These are phyloP conservation scores for Saccharomyces hybrid DNA, from an alignment of 1,139 yeast species.

Conservation along the genomic window DNA sequence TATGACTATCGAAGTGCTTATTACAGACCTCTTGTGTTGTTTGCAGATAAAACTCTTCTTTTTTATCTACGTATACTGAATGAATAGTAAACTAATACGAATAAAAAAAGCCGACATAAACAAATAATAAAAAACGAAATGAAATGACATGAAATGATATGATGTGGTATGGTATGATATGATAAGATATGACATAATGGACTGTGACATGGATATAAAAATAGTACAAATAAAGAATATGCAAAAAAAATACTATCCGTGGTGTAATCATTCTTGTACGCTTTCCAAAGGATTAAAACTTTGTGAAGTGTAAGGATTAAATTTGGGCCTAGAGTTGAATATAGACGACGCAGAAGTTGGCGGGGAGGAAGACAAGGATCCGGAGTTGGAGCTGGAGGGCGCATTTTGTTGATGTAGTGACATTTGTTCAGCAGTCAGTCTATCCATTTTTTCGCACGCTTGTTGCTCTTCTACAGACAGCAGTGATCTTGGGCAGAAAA, in stretches of 20 bases:
- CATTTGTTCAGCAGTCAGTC: slow-evolving; percentile 17
- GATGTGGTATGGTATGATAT: background rate
- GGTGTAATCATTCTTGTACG: slow-evolving; percentile 1
- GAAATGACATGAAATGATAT: background rate
- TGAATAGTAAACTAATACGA: background rate
- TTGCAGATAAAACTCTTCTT: background rate
- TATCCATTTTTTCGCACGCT: slow-evolving; percentile 19
- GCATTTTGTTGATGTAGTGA: slow-evolving; percentile 13
- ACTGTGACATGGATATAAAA: background rate
- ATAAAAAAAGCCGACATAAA: background rate
- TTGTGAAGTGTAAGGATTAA: slow-evolving; percentile 33
- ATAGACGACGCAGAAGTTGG: slow-evolving; percentile 4
- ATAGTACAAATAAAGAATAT: background rate
- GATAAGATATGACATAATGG: background rate
- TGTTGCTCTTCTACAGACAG: slow-evolving; percentile 19
- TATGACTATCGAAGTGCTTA: background rate
- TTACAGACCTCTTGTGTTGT: background rate
- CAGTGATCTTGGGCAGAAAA: slow-evolving; percentile 24
- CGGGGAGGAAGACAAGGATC: background rate
- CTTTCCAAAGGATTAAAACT: slow-evolving; percentile 21
- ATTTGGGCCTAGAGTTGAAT: slow-evolving; percentile 14
- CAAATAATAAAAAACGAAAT: background rate
- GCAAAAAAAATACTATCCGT: slow-evolving; percentile 1
- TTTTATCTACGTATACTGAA: background rate
- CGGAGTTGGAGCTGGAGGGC: slow-evolving; percentile 6